phyloP scores from a whole-genome alignment of 306 rosid species.

The Inga oerstediana region DNA sequence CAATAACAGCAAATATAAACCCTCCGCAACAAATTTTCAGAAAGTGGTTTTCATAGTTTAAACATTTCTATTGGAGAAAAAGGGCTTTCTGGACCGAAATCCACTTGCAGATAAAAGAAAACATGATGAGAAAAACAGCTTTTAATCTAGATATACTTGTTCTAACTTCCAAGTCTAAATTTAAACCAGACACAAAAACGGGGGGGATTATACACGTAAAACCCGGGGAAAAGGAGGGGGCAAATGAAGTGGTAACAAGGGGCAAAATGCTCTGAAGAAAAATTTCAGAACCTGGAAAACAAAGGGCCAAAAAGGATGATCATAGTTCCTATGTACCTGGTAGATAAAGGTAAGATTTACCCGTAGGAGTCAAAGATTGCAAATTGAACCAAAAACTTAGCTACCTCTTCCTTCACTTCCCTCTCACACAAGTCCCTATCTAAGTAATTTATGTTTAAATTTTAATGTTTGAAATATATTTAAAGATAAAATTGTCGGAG shows the following conservation, averaged over 20 bases:
- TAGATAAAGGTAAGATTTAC: background rate
- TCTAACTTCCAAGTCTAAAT: background rate
- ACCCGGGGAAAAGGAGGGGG: background rate
- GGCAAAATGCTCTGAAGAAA: background rate
- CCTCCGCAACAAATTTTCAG: background rate
- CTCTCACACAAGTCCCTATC: background rate
- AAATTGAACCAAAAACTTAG: background rate
- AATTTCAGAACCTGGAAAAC: background rate
- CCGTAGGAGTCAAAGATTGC: background rate
- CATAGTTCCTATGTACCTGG: background rate
- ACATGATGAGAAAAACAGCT: background rate
- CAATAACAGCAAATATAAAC: background rate
- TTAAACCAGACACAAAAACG: background rate
- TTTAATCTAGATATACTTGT: slow-evolving; percentile 9
- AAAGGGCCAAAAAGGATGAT: background rate
- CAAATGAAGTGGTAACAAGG: background rate
- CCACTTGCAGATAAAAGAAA: slow-evolving; percentile 12
- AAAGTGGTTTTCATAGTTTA: slow-evolving; percentile 5
- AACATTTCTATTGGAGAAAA: background rate
- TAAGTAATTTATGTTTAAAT: background rate
- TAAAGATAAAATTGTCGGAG: background rate
- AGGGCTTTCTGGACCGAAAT: background rate
- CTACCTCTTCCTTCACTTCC: background rate
- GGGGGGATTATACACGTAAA: background rate
- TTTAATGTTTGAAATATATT: background rate